Conservation (phyloP, 2,329 filamentous ascomycete genomes). For the Colletotrichum melonis region DNA sequence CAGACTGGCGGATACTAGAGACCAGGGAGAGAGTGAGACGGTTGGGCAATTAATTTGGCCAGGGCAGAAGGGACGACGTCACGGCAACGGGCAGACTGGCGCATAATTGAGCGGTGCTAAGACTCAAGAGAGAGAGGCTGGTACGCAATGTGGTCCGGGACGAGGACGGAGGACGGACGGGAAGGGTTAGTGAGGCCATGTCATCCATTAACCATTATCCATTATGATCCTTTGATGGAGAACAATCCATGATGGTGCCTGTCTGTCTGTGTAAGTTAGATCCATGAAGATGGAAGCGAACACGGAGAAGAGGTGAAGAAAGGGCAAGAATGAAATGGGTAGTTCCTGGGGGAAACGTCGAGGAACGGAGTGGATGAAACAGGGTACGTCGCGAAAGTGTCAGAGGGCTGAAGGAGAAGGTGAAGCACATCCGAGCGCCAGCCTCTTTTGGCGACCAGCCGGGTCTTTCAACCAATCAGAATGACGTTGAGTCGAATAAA, state of each 20-base stretch:
- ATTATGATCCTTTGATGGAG: too few relatives aligned
- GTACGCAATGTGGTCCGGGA: slow-evolving; percentile 2
- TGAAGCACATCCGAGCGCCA: slow-evolving; percentile 43
- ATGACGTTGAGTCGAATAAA: background rate
- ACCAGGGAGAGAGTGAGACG: background rate
- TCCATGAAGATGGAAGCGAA: background rate
- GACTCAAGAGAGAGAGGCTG: too few relatives aligned
- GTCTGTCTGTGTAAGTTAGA: too few relatives aligned
- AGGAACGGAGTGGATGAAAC: slow-evolving; percentile 41
- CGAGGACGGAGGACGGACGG: background rate
- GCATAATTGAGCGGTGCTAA: background rate
- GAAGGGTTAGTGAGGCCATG: background rate
- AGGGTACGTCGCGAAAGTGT: slow-evolving; percentile 46
- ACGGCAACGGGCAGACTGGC: background rate
- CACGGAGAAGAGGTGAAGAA: too few relatives aligned
- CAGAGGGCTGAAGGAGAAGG: slow-evolving; percentile 39
- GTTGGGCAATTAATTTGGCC: background rate
- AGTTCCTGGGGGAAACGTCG: background rate
- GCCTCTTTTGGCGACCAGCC: background rate
- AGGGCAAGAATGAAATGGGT: background rate
- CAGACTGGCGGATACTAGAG: slow-evolving; percentile 7
- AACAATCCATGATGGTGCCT: too few relatives aligned
- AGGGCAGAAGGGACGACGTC: slow-evolving; percentile 17
- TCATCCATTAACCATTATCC: too few relatives aligned
- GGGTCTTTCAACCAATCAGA: background rate